Base-by-base conservation (phyloP, 345 rosid species). In the Erodium maritimum region DNA sequence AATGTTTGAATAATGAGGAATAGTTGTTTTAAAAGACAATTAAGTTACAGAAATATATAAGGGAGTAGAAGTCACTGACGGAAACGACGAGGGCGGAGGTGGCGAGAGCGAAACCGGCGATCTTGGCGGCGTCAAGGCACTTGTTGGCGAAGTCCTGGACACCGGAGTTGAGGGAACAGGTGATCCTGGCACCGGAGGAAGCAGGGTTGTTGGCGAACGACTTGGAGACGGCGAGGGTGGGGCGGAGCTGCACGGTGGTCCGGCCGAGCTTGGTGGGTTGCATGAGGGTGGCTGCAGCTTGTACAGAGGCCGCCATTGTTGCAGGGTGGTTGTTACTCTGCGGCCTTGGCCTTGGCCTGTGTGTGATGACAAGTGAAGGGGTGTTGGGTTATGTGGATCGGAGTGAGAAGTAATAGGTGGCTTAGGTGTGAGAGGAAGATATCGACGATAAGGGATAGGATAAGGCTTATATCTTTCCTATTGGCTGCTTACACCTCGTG, bases 11-110 rank as follows among this genome's bases (percentile, higher is more conserved):
- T n/a, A n/a, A n/a, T n/a, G n/a, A n/a, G n/a, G n/a, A n/a, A n/a
- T n/a, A n/a, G n/a, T n/a, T n/a, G n/a, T n/a, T n/a, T n/a, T n/a
- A n/a, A n/a, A n/a, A n/a, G n/a, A n/a, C n/a, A n/a, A n/a, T n/a
- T n/a, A n/a, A n/a, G n/a, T n/a, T n/a, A n/a, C n/a, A n/a, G n/a
- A n/a, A n/a, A n/a, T n/a, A n/a, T n/a, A n/a, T n/a, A n/a, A 29
- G 8, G 3, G 46, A 37, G 13, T 5, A 37, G 13, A 5, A 20
- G 64, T 55, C 76, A 91, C 96, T 77, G 33, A 25, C 33, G 33
- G 98, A 88, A 73, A 65, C 93, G n/a, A 91, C 87, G 52, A 91
- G 90, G 50, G 98, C 98, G 14, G 96, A 91, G 29, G 98, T 84
- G 19, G 98, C 98, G 19, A 91, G 95, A 56, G 95, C 89, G 51